phyloP scores from a whole-genome alignment of 1,284 basidiomycete species.

The Cryptococcus neoformans region DNA sequence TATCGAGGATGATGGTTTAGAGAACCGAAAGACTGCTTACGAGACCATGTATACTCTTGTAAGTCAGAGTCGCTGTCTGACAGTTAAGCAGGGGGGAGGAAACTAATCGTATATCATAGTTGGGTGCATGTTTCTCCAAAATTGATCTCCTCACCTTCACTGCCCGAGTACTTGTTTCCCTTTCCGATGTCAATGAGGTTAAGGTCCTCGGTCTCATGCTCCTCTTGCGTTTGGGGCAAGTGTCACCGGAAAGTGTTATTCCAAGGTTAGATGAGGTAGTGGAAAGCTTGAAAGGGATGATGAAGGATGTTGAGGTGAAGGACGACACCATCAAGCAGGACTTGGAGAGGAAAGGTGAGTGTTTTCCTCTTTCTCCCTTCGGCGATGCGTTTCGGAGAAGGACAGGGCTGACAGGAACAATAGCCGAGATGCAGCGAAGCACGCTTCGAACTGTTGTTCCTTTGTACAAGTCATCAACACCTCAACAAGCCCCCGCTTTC shows the following conservation, averaged over 20 bases:
- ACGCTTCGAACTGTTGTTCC: conserved; percentile 81
- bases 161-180: conserved; percentile 72
- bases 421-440: conserved; percentile 81
- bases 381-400: not conserved
- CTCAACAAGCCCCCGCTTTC: conserved; percentile 65
- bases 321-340: conserved; percentile 98
- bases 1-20: conserved; percentile 47
- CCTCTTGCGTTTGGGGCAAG: conserved; percentile 81
- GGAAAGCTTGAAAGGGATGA: conserved; percentile 74
- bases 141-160: conserved; percentile 85
- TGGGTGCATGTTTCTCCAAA: conserved; percentile 70
- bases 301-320: conserved; percentile 85
- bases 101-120: conserved; percentile 5
- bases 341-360: conserved; percentile 70
- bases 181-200: conserved; percentile 92
- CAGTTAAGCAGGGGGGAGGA: too few relatives aligned
- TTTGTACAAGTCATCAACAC: conserved; percentile 61
- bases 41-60: conserved; percentile 94
- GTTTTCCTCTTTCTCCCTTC: not conserved
- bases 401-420: not conserved
- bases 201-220: conserved; percentile 96
- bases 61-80: conserved; percentile 31
- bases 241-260: conserved; percentile 76
- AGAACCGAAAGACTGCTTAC: conserved; percentile 80
- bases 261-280: conserved; percentile 83